These are phyloP conservation scores for Kwoniella dejecticola DNA, from an alignment of 768 basidiomycete species.

Conservation along the genomic window DNA sequence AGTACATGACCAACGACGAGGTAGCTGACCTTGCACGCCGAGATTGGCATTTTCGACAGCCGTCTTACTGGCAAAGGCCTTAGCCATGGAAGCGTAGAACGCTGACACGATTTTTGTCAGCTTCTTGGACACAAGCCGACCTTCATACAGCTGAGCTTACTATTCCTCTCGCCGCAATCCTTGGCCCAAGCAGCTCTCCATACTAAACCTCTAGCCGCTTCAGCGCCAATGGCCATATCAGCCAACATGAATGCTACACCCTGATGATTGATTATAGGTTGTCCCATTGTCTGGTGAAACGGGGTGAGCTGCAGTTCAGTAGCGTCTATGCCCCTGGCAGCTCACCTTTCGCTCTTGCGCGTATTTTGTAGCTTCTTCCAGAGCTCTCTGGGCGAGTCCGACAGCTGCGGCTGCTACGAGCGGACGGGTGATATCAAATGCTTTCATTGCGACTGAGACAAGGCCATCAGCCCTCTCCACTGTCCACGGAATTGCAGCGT, in stretches of 20 bases:
- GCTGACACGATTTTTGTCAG: conserved; percentile 30
- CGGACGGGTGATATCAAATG: conserved; percentile 58
- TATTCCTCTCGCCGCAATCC: conserved; percentile 54
- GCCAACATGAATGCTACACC: conserved; percentile 57
- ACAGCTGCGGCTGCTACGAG: conserved; percentile 57
- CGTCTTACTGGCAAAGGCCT: conserved; percentile 53
- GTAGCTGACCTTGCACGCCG: conserved; percentile 53
- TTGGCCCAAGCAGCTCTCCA: conserved; percentile 56
- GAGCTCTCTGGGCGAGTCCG: conserved; percentile 56
- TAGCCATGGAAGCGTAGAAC: conserved; percentile 58
- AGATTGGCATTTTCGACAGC: conserved; percentile 57
- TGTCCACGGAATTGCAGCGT: background rate
- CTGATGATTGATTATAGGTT: conserved; percentile 57
- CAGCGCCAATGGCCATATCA: conserved; percentile 57
- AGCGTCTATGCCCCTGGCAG: too few relatives aligned
- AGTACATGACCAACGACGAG: too few relatives aligned
- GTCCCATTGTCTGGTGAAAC: conserved; percentile 56
- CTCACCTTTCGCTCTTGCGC: conserved; percentile 55
- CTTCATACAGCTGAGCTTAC: conserved; percentile 30
- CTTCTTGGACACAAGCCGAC: background rate
- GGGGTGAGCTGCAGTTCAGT: background rate
- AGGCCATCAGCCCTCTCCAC: background rate
- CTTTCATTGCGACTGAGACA: conserved; percentile 51
- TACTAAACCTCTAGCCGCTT: conserved; percentile 52
- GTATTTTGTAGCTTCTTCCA: conserved; percentile 57